Base-by-base conservation (phyloP, 2,329 filamentous ascomycete genomes). In the Huntiella bhutanensis region DNA sequence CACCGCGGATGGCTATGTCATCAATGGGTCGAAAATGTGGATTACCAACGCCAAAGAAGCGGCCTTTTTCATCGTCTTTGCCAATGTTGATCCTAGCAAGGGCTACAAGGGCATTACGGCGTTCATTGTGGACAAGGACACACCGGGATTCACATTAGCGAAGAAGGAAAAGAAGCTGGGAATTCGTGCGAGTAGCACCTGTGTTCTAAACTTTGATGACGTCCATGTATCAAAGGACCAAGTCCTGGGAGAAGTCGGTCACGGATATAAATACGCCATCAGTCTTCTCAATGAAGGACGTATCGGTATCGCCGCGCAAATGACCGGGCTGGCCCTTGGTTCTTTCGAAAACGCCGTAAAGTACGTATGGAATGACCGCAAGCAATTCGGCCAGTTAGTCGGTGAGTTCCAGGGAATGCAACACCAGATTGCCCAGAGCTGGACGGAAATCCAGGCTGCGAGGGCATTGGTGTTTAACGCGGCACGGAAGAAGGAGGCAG, bases 151-250 rank as follows among this genome's bases (percentile, higher is more conserved):
- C 70, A 79, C 75, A 51, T 92, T 98, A 57, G 86, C 91, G 36
- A 98, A 98, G 75, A 98, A 98, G 71, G 91, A 98, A 71, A 96
- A 96, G 80, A 98, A 98, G 71, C 78, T 98, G 42, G 91, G 91
- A 49, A 98, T 98, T 67, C 80, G 75, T 58, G 91, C 91, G 46
- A 92, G 83, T 66, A 92, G 83, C 66, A 98, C 91, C 32, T 98
- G 91, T 64, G 88, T 95, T 52, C 71, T 98, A 62, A 96, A 84
- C 71, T 93, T 98, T 56, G 91, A 98, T 64, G 91, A 98, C 57
- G 86, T 96, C 45, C 75, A 88, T 58, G 73, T 98, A 35, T 86
- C 91, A 51, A 80, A 78, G 62, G 82, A 80, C 58, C 92, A 94
- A 62, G 66, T 98, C 12, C 73, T 98, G 1, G 91, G 91, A 52